Evolutionary conservation across 2,329 filamentous ascomycete species (phyloP).

Genomic region (Neonectria ditissima): DNA sequence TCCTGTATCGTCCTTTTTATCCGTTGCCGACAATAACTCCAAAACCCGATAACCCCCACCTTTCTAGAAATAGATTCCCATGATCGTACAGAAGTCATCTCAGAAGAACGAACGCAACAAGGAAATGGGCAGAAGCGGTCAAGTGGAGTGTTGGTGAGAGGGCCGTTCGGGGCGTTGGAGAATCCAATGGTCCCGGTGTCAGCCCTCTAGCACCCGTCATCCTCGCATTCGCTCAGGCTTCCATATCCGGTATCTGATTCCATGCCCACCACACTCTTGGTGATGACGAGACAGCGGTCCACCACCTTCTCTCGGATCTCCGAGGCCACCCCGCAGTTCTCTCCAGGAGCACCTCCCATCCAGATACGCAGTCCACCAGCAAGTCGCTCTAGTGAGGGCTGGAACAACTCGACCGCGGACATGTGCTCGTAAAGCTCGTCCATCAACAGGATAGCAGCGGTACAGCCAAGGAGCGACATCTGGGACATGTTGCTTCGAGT

Average conservation of each 20-base stretch:
- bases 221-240: conserved; percentile 65
- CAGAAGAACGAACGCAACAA: conserved; percentile 25
- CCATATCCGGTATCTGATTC: conserved; percentile 70
- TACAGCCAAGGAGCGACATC: conserved; percentile 70
- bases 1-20: conserved; percentile 43
- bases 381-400: conserved; percentile 65
- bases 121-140: conserved; percentile 27
- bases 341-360: conserved; percentile 66
- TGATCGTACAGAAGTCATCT: conserved; percentile 45
- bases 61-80: conserved; percentile 43
- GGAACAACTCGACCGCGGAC: conserved; percentile 60
- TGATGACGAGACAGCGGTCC: conserved; percentile 66
- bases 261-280: conserved; percentile 69
- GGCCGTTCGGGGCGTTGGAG: not conserved
- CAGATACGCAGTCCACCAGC: conserved; percentile 70
- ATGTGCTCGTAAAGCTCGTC: conserved; percentile 62
- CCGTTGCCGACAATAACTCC: conserved; percentile 43
- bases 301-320: conserved; percentile 66
- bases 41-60: conserved; percentile 31
- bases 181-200: conserved; percentile 6
- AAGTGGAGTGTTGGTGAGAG: conserved; percentile 24
- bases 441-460: conserved; percentile 70
- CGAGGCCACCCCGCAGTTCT: conserved; percentile 62
- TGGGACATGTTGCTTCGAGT: conserved; percentile 55
- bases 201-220: conserved; percentile 43